A percentile compares a stretch with the other conserved stretches of the same genome.
Conservation (phyloP, 176 grass and related monocot species). For the Eleusine indica region DNA sequence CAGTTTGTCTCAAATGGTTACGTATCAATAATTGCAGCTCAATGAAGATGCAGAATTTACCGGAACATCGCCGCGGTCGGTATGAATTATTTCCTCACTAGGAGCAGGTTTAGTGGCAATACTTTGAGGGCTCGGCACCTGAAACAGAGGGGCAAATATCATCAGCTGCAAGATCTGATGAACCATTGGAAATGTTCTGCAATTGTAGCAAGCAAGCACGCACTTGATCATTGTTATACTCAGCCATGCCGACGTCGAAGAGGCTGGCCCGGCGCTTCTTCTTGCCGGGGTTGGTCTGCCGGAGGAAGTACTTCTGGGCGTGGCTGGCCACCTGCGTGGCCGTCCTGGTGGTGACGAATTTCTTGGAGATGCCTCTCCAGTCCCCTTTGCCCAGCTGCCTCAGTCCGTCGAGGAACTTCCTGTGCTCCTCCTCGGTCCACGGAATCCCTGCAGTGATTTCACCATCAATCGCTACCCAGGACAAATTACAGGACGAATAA, state of each 20-base stretch:
- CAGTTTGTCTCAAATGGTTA: conserved; percentile 29
- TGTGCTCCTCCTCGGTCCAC: conserved; percentile 97
- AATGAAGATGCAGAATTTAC: conserved; percentile 23
- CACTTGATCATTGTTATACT: conserved; percentile 21
- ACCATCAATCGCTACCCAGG: neutral
- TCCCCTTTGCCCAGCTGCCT: conserved; percentile 82
- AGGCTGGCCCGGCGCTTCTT: conserved; percentile 95
- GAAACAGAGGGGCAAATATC: conserved; percentile 11
- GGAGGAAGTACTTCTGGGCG: conserved; percentile 94
- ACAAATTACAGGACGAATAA: neutral
- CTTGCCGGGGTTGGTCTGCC: conserved; percentile 78
- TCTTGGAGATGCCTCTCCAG: conserved; percentile 94
- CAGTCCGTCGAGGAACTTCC: conserved; percentile 77
- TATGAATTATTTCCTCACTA: conserved; percentile 49
- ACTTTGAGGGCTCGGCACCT: conserved; percentile 32
- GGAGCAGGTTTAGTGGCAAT: conserved; percentile 38
- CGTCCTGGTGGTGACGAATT: conserved; percentile 81
- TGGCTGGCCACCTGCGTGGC: conserved; percentile 97
- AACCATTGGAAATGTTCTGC: neutral
- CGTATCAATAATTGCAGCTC: neutral
- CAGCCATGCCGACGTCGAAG: conserved; percentile 63
- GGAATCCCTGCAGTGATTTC: conserved; percentile 57
- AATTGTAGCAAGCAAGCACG: neutral
- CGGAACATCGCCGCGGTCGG: conserved; percentile 47
- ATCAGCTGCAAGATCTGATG: conserved; percentile 27